Conservation (phyloP, 164 flowering plant species). For the Liquidambar formosana region DNA sequence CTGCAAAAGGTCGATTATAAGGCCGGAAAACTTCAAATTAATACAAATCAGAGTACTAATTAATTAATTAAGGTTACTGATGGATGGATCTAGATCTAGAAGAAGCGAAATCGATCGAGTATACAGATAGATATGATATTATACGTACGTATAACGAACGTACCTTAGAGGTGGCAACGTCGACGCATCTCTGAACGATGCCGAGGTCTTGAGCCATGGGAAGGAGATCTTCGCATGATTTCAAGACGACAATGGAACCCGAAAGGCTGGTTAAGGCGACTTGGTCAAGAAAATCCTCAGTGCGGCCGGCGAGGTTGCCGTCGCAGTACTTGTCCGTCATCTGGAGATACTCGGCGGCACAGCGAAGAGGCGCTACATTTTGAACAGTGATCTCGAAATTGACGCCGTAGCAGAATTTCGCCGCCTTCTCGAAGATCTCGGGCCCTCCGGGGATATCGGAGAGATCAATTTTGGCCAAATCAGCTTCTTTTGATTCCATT, state of each 20-base stretch:
- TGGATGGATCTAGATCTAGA: no score
- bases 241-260: slow-evolving; percentile 69
- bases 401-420: slow-evolving; percentile 89
- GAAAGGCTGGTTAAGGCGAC: slow-evolving; percentile 70
- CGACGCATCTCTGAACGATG: slow-evolving; percentile 69
- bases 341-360: slow-evolving; percentile 85
- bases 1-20: slow-evolving; percentile 30
- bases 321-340: slow-evolving; percentile 82
- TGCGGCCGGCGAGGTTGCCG: slow-evolving; percentile 64
- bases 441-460: slow-evolving; percentile 87
- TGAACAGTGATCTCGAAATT: slow-evolving; percentile 88
- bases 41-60: no score
- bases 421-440: slow-evolving; percentile 84
- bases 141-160: no score
- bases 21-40: no score
- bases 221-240: slow-evolving; percentile 68
- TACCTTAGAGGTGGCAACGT: slow-evolving; percentile 64
- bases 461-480: slow-evolving; percentile 54
- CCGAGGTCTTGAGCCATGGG: slow-evolving; percentile 70
- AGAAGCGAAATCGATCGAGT: no score
- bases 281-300: slow-evolving; percentile 74
- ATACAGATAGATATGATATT: no score
- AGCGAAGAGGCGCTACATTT: slow-evolving; percentile 79
- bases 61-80: no score
- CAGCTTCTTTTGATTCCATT: slow-evolving; percentile 59